These are phyloP conservation scores for Elsinoe australis DNA, from an alignment of 2,329 filamentous ascomycete species.

Conservation along the genomic window DNA sequence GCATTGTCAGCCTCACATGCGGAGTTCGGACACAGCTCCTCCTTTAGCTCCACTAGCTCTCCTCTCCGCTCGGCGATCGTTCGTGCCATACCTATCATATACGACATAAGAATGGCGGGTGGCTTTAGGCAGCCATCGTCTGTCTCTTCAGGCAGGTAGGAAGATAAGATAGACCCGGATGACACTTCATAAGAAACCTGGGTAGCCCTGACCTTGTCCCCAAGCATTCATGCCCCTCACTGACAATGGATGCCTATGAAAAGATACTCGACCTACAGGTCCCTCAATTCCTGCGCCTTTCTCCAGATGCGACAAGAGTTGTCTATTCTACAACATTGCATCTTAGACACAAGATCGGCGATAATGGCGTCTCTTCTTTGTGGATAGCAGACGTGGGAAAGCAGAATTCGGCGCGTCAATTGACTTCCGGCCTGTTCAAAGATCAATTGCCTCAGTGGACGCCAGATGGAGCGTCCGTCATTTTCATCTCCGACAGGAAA, in stretches of 20 bases:
- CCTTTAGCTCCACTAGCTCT: too few species aligned
- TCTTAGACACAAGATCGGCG: conserved; percentile 21
- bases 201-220: too few species aligned
- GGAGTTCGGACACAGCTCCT: too few species aligned
- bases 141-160: too few species aligned
- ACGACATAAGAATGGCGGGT: too few species aligned
- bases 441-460: conserved; percentile 26
- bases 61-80: too few species aligned
- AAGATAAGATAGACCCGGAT: too few species aligned
- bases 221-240: too few species aligned
- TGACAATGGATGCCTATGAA: conserved; percentile 18
- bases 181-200: too few species aligned
- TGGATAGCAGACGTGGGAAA: conserved; percentile 27
- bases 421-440: conserved; percentile 26
- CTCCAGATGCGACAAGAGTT: conserved; percentile 23
- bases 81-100: too few species aligned
- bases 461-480: conserved; percentile 27
- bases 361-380: conserved; percentile 22
- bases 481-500: conserved; percentile 32
- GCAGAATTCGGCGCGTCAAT: conserved; percentile 24
- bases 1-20: too few species aligned
- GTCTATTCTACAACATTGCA: conserved; percentile 24
- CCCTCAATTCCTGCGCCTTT: conserved; percentile 23
- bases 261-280: conserved; percentile 25
- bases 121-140: too few species aligned